Evolutionary conservation across 176 grass and related monocot genomes (phyloP).

Genomic region (Dactylis glomerata): DNA sequence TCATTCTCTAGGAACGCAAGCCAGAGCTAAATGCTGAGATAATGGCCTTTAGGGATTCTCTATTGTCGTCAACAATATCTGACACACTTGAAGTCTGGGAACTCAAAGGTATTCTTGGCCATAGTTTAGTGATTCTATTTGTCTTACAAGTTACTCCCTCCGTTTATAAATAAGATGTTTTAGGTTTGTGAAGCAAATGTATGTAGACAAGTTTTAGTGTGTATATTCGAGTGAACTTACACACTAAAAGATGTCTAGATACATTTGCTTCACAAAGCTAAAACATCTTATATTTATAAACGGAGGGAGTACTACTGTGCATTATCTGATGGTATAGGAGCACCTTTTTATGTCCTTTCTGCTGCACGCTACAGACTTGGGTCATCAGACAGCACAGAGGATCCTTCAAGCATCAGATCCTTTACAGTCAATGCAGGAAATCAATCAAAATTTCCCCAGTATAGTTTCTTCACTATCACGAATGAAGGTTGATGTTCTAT

Average conservation of each 20-base stretch:
- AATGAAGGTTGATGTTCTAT: slow-evolving; percentile 71
- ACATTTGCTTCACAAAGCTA: too few species aligned
- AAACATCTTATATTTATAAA: too few species aligned
- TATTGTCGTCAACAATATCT: slow-evolving; percentile 87
- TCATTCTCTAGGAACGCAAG: slow-evolving; percentile 71
- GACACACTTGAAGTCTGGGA: slow-evolving; percentile 98
- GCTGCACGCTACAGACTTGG: slow-evolving; percentile 68
- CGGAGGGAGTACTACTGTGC: too few species aligned
- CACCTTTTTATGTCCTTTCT: slow-evolving; percentile 27
- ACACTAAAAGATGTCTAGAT: too few species aligned
- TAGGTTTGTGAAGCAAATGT: too few species aligned
- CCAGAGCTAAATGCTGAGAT: slow-evolving; percentile 75
- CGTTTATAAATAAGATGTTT: too few species aligned
- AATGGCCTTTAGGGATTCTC: slow-evolving; percentile 88
- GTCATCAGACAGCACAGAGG: slow-evolving; percentile 93
- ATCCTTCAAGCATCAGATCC: slow-evolving; percentile 96
- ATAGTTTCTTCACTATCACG: slow-evolving; percentile 96
- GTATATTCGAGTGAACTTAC: too few species aligned
- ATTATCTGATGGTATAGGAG: neutral
- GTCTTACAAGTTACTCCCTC: slow-evolving; percentile 23
- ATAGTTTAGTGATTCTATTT: slow-evolving; percentile 20
- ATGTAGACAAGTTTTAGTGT: too few species aligned
- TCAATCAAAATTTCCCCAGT: slow-evolving; percentile 97
- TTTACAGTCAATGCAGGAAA: slow-evolving; percentile 98
- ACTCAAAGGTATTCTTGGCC: slow-evolving; percentile 71